Base-by-base conservation (phyloP, 129 eudicot species). In the Scalesia atractyloides region DNA sequence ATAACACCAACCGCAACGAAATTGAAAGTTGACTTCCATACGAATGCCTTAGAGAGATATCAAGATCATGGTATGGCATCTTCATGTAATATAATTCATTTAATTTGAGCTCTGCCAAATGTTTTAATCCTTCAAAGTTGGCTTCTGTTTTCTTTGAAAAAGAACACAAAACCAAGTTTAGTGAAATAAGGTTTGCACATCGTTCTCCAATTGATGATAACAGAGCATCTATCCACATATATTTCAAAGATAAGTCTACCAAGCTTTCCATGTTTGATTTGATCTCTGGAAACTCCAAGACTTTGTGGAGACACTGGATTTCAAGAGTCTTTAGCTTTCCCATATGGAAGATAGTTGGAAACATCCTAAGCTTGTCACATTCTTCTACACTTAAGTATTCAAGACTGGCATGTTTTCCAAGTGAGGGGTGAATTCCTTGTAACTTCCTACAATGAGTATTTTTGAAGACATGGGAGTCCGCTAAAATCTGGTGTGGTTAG, bases 381-480 rank as follows among this genome's bases (percentile, higher is more conserved):
- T 3, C 0, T 16, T 24, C 16, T 0, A 52, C 58, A 4, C 2
- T 52, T 52, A 52, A 9, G 2, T 16, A 15, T 52, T 14, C 20
- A 52, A 52, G 20, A 52, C 24, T 52, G 4, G 1, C 16, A 16
- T 52, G 58, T 2, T 8, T 16, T 52, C 58, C 58, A 52, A 52
- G 58, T 52, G 58, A 52, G 16, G 58, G 58, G 9, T 52, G 58
- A 52, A 52, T 52, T 17, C 3, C 58, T n/a, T 52, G 10, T n/a
- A 52, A 52, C 19, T 16, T 2, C 0, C 5, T 2, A 16, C 58
- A 52, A 3, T 4, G 20, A 52, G n/a, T 52, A 17, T 48, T 17
- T 19, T 57, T 30, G 50, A 20, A 37, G 13, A 36, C 57, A n/a
- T n/a, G 16, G 73, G 62, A 26, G 67, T 62, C 67, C 67, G 6